phyloP scores from a whole-genome alignment of 257 asterid genomes.

The Forsythia viridissima region DNA sequence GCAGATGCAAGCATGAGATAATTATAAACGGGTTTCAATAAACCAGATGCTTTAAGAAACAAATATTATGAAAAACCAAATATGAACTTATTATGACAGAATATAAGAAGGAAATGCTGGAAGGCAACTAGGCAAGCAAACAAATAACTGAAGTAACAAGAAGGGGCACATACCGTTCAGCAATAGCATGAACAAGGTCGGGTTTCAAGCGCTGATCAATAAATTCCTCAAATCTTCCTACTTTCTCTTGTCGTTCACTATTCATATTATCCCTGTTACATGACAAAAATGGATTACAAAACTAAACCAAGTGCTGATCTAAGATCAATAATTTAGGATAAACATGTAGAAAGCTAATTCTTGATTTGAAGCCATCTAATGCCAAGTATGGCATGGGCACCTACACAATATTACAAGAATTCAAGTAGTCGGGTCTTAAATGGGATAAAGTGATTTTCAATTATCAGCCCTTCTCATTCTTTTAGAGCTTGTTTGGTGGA shows the following conservation, averaged over 20 bases:
- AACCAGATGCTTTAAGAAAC: background rate
- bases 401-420: background rate
- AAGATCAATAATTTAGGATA: background rate
- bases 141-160: background rate
- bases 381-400: background rate
- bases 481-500: too few species aligned
- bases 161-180: constrained; percentile 52
- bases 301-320: background rate
- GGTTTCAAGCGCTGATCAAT: constrained; percentile 85
- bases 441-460: background rate
- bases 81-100: background rate
- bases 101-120: background rate
- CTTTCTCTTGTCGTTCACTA: constrained; percentile 47
- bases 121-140: background rate
- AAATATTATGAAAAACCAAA: too few species aligned
- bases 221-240: constrained; percentile 70
- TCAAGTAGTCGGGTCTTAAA: background rate
- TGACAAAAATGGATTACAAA: constrained; percentile 17
- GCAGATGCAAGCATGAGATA: background rate
- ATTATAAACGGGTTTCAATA: too few species aligned
- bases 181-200: constrained; percentile 77
- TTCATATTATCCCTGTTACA: constrained; percentile 60
- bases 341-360: background rate
- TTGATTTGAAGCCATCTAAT: background rate
- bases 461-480: too few species aligned